A percentile compares a stretch with the other conserved stretches of the same genome.
Conservation (phyloP, 768 basidiomycete genomes). For the Russula brevipes region DNA sequence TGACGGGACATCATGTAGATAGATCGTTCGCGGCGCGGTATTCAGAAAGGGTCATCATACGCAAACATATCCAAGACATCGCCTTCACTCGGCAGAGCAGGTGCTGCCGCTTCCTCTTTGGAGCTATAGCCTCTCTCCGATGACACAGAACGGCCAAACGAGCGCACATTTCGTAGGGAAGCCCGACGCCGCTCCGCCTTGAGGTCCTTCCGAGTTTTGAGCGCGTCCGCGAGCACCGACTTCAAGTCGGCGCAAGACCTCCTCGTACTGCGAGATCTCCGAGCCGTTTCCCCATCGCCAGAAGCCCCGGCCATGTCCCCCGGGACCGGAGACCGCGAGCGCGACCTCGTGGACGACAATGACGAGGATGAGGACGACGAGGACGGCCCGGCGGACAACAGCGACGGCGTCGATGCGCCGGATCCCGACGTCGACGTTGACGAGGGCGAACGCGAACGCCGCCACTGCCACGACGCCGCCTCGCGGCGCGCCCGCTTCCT, state of each 20-base stretch:
- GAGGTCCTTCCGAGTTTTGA: conserved; percentile 14
- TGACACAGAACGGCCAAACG: background rate
- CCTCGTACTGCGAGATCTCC: background rate
- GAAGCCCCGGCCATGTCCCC: background rate
- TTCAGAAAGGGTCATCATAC: conserved; percentile 13
- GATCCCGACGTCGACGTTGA: background rate
- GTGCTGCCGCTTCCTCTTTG: background rate
- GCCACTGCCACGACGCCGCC: background rate
- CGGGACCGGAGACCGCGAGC: background rate
- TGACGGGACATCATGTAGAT: background rate
- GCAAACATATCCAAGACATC: conserved; percentile 22
- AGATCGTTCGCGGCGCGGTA: background rate
- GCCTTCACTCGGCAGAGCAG: conserved; percentile 8
- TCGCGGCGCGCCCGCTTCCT: conserved; percentile 6
- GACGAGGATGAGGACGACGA: background rate
- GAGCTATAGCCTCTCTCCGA: background rate
- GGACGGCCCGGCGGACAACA: background rate
- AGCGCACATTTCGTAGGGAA: background rate
- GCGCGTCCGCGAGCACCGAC: conserved; percentile 18
- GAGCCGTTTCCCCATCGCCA: background rate
- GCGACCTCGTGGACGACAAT: background rate
- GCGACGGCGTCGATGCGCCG: conserved; percentile 9
- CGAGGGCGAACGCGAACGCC: background rate
- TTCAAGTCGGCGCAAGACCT: background rate
- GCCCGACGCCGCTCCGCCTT: conserved; percentile 10